Conservation (phyloP, 2,329 filamentous ascomycete genomes). For the Diaporthe australafricana region DNA sequence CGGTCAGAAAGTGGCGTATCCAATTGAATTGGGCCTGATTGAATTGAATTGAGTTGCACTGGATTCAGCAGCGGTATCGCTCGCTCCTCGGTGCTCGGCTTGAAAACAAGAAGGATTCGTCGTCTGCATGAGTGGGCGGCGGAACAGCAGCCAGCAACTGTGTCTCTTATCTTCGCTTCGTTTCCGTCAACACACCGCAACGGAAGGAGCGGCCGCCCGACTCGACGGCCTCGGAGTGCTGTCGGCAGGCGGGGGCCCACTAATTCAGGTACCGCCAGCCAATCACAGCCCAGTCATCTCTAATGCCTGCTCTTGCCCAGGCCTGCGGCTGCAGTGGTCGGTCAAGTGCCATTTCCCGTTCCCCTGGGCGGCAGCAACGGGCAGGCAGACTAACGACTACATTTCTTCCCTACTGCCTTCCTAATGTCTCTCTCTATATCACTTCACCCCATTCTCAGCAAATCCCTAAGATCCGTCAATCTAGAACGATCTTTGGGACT, state of each 20-base stretch:
- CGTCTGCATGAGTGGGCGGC: neutral
- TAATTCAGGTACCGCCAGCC: neutral
- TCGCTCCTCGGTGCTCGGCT: slow-evolving; percentile 30
- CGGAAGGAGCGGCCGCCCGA: slow-evolving; percentile 9
- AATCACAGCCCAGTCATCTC: slow-evolving; percentile 13
- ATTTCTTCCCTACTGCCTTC: neutral
- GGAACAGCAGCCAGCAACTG: neutral
- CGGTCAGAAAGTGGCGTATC: neutral
- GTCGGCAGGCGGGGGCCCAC: slow-evolving; percentile 9
- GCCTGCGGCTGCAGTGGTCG: neutral
- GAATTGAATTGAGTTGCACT: neutral
- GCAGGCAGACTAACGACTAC: neutral
- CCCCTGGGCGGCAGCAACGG: neutral
- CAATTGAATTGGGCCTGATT: slow-evolving; percentile 16
- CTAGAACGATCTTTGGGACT: too few relatives aligned
- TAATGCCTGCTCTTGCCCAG: slow-evolving; percentile 14
- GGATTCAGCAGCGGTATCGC: too few relatives aligned
- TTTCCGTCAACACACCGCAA: neutral
- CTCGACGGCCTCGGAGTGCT: slow-evolving; percentile 7
- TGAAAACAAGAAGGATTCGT: neutral
- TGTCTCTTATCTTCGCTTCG: slow-evolving; percentile 14
- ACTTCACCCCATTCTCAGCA: neutral
- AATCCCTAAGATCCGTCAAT: too few relatives aligned
- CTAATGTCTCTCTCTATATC: neutral
- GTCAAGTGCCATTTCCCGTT: slow-evolving; percentile 1